Evolutionary conservation across 768 basidiomycete species (phyloP).

Genomic region (Ephemerocybe angulata): DNA sequence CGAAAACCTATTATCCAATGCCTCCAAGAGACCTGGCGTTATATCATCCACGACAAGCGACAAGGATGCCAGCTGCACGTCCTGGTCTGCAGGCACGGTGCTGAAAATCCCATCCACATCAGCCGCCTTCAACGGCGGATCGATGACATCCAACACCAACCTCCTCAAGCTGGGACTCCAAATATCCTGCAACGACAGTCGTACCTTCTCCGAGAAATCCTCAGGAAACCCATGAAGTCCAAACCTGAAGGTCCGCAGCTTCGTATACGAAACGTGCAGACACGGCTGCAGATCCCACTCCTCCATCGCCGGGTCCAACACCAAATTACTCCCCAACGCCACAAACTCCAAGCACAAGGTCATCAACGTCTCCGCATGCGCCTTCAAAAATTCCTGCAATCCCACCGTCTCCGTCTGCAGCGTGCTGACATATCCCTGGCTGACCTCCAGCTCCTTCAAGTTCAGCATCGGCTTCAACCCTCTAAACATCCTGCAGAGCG

Average conservation of each 20-base stretch:
- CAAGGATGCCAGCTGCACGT: no score
- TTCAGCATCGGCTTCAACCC: not conserved
- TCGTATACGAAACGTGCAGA: not conserved
- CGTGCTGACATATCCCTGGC: conserved; percentile 1
- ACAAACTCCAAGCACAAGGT: not conserved
- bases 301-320: not conserved
- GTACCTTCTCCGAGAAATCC: not conserved
- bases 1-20: no score
- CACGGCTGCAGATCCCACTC: not conserved
- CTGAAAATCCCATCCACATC: no score
- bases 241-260: not conserved
- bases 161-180: not conserved
- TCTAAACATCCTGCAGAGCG: not conserved
- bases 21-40: no score
- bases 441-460: not conserved
- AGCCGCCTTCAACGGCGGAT: no score
- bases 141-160: no score
- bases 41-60: no score
- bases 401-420: not conserved
- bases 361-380: not conserved
- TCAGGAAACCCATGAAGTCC: not conserved
- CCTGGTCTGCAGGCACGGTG: no score
- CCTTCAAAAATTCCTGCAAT: not conserved
- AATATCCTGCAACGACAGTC: not conserved
- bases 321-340: not conserved